Evolutionary conservation across 106 monocot genomes (phyloP).

Genomic region (Iris macrosiphon): DNA sequence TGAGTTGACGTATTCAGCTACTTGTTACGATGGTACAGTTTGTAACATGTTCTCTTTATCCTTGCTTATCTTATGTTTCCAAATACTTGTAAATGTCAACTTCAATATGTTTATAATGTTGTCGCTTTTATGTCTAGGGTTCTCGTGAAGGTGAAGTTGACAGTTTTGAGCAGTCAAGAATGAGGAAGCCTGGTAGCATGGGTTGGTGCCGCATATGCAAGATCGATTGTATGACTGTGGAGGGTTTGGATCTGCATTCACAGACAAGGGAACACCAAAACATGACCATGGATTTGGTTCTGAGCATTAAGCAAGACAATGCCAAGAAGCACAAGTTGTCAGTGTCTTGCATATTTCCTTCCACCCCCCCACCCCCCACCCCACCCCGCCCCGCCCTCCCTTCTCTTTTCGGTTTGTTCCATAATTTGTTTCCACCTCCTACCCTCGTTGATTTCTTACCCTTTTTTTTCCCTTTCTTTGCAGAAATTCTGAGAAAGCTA

Average conservation of each 20-base stretch:
- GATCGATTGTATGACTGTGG: constrained; percentile 77
- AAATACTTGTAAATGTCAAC: background rate
- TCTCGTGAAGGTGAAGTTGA: constrained; percentile 27
- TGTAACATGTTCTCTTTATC: background rate
- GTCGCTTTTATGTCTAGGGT: constrained; percentile 8
- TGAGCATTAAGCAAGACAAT: constrained; percentile 65
- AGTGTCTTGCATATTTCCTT: constrained; percentile 5
- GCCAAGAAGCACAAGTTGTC: constrained; percentile 56
- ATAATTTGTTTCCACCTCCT: background rate
- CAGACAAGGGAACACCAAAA: constrained; percentile 92
- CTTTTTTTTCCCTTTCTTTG: background rate
- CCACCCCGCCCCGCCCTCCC: background rate
- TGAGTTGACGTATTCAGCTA: background rate
- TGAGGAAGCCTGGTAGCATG: constrained; percentile 46
- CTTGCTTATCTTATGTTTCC: background rate
- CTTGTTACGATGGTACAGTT: background rate
- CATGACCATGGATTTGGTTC: constrained; percentile 82
- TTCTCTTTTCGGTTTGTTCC: background rate
- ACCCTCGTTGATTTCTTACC: background rate
- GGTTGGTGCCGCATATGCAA: constrained; percentile 90
- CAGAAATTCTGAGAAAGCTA: constrained; percentile 11
- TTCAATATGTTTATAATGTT: background rate
- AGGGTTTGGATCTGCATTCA: constrained; percentile 74
- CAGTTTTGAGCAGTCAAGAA: constrained; percentile 41
- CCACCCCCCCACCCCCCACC: too few species aligned